phyloP scores from a whole-genome alignment of 2,329 filamentous ascomycete genomes.

The Westerdykella sp. region DNA sequence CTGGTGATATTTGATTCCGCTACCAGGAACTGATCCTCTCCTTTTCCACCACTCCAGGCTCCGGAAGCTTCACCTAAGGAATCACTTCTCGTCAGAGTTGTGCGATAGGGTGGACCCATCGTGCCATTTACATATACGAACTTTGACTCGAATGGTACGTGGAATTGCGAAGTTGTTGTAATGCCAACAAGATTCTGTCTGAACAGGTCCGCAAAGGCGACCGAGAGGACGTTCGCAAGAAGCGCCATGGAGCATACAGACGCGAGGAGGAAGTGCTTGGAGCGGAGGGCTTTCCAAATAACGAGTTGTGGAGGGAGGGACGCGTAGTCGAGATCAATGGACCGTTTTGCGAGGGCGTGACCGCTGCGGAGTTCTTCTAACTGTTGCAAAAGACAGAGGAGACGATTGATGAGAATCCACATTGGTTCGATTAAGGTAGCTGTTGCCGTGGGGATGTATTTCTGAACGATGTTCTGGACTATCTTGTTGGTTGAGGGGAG shows the following conservation, averaged over 20 bases:
- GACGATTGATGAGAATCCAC: conserved; percentile 51
- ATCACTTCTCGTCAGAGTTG: neutral
- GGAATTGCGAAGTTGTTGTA: conserved; percentile 4
- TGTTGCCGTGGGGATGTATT: conserved; percentile 51
- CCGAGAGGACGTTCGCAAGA: conserved; percentile 48
- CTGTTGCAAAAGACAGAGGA: conserved; percentile 51
- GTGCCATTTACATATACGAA: conserved; percentile 25
- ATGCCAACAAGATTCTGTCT: conserved; percentile 29
- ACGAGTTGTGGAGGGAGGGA: conserved; percentile 52
- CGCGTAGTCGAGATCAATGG: conserved; percentile 46
- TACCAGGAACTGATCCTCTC: conserved; percentile 39
- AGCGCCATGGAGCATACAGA: conserved; percentile 46
- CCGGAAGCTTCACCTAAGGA: conserved; percentile 10
- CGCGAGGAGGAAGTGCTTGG: conserved; percentile 44
- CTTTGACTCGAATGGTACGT: conserved; percentile 8
- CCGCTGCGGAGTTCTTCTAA: conserved; percentile 46
- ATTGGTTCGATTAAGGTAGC: conserved; percentile 53
- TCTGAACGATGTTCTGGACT: conserved; percentile 39
- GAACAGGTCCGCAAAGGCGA: conserved; percentile 49
- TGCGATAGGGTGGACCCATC: conserved; percentile 10
- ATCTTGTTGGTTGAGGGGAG: conserved; percentile 33
- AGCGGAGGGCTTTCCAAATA: conserved; percentile 41
- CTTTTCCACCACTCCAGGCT: conserved; percentile 21
- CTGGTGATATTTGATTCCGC: conserved; percentile 43
- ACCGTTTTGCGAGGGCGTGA: conserved; percentile 24